A percentile compares a stretch with the other conserved stretches of the same genome.
Evolutionary conservation across 441 rosid genomes (phyloP).

Genomic region (Populus tomentosa): DNA sequence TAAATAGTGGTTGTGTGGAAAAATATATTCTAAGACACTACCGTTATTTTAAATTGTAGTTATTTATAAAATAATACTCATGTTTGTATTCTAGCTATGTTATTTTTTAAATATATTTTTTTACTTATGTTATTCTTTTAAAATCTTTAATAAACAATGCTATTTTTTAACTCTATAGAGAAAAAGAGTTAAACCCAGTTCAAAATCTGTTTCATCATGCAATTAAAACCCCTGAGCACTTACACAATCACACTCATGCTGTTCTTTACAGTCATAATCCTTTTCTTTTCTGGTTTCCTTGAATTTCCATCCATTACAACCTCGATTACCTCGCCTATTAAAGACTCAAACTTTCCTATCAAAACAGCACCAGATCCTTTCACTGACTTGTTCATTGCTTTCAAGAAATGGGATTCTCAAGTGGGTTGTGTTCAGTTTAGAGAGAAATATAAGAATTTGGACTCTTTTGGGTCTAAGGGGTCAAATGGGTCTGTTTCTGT

Average conservation of each 20-base stretch:
- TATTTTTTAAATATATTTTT: too few relatives aligned
- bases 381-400: conserved; percentile 48
- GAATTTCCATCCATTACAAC: conserved; percentile 60
- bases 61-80: too few relatives aligned
- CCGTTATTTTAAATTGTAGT: too few relatives aligned
- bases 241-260: conserved; percentile 46
- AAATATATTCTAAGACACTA: too few relatives aligned
- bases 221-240: conserved; percentile 52
- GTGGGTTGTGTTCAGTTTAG: conserved; percentile 77
- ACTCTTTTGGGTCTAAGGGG: conserved; percentile 19
- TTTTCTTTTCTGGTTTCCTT: conserved; percentile 69
- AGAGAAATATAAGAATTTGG: conserved; percentile 32
- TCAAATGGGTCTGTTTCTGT: conserved; percentile 48
- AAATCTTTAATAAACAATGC: too few relatives aligned
- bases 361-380: conserved; percentile 39
- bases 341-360: conserved; percentile 8
- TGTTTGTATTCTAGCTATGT: too few relatives aligned
- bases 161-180: conserved; percentile 1
- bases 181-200: conserved; percentile 2
- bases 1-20: too few relatives aligned
- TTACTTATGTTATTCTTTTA: too few relatives aligned
- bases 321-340: conserved; percentile 27
- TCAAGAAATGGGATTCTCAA: conserved; percentile 65
- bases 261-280: conserved; percentile 57
- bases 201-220: conserved; percentile 34